Evolutionary conservation across 352 stramenopile genomes (phyloP).

Genomic region (Blastocystis sp.): DNA sequence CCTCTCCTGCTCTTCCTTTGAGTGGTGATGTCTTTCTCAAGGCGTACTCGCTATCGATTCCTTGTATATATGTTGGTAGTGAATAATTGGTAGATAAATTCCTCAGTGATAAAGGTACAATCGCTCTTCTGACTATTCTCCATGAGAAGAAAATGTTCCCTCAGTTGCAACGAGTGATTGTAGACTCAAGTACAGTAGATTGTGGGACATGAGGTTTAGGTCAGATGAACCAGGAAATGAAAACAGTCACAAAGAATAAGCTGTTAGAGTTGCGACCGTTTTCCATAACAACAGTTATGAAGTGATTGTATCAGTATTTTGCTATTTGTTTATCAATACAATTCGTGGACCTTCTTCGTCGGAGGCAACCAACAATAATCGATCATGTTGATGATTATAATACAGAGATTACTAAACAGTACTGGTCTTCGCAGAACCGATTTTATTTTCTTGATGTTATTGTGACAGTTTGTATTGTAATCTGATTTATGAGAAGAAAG

Average conservation of each 20-base stretch:
- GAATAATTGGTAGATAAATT: background rate
- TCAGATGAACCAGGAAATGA: no score
- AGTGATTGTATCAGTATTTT: no score
- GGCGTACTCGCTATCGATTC: background rate
- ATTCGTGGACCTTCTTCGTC: background rate
- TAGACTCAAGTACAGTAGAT: background rate
- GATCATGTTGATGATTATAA: background rate
- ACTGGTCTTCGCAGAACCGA: background rate
- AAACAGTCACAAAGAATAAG: no score
- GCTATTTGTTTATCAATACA: no score
- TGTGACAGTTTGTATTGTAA: background rate
- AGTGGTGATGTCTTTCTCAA: background rate
- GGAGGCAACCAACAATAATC: background rate
- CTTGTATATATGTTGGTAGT: background rate
- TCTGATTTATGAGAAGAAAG: slow-evolving; percentile 24
- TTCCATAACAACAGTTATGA: no score
- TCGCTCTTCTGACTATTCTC: background rate
- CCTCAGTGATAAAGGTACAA: background rate
- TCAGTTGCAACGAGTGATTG: background rate
- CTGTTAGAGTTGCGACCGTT: no score
- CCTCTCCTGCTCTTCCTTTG: background rate
- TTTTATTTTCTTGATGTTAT: background rate
- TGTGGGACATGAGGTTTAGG: background rate
- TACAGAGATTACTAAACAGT: background rate
- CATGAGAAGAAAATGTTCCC: background rate